These are phyloP conservation scores for Camelina sativa DNA, from an alignment of 345 rosid genomes.

Conservation along the genomic window DNA sequence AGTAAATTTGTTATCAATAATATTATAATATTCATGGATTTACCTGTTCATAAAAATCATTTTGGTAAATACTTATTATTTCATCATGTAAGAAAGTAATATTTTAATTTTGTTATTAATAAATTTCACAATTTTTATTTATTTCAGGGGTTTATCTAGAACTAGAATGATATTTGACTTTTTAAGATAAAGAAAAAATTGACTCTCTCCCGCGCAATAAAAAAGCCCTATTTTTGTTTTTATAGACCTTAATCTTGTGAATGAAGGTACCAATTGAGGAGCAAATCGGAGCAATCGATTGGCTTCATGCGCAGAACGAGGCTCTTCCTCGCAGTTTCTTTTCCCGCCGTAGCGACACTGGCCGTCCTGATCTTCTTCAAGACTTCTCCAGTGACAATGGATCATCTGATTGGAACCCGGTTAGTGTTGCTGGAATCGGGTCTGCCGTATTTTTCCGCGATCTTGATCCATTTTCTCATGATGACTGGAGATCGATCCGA, in stretches of 20 bases:
- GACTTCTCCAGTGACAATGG: slow-evolving; percentile 46
- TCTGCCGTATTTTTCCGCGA: slow-evolving; percentile 72
- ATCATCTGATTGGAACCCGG: slow-evolving; percentile 39
- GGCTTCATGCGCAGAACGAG: slow-evolving; percentile 78
- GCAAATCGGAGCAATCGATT: slow-evolving; percentile 69
- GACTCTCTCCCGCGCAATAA: slow-evolving; percentile 30
- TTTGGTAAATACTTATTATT: not conserved
- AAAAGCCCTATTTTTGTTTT: not conserved
- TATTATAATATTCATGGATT: not conserved
- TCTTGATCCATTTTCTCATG: slow-evolving; percentile 71
- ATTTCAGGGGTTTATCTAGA: not conserved
- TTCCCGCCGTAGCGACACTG: slow-evolving; percentile 54
- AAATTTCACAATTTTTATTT: too few species aligned
- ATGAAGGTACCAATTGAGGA: slow-evolving; percentile 65
- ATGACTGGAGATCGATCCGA: slow-evolving; percentile 77
- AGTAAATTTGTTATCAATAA: not conserved
- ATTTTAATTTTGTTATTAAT: not conserved
- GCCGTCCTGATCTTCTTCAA: slow-evolving; percentile 41
- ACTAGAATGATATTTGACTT: not conserved
- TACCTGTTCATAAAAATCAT: not conserved
- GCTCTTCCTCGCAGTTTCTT: slow-evolving; percentile 77
- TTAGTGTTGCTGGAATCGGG: slow-evolving; percentile 86
- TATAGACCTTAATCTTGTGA: not conserved
- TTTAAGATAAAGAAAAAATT: not conserved
- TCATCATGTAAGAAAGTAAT: not conserved